Base-by-base conservation (phyloP, 2,329 filamentous ascomycete genomes). In the Colletotrichum magnum region DNA sequence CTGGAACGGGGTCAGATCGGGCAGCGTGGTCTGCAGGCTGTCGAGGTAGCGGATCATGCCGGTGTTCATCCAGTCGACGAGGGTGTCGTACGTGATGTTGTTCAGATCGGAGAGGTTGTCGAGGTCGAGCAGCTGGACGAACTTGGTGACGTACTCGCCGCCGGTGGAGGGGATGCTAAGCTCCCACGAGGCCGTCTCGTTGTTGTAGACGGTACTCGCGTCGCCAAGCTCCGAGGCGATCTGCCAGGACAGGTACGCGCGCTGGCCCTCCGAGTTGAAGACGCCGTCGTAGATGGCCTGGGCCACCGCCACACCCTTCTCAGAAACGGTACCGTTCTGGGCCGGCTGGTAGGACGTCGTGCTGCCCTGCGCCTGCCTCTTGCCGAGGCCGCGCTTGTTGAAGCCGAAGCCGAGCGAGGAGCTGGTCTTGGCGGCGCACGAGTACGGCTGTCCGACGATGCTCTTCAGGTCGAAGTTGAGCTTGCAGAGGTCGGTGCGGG, bases 71-170 rank as follows among this genome's bases (percentile, higher is more conserved):
- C 86, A 89, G 16, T 82, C 80, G n/a, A 81, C 80, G 5, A 89
- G 80, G 0, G 84, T 88, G 74, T 89, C 86, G 75, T 88, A 89
- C 18, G 86, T 88, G 28, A 89, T 82, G 64, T 79, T 77, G 71
- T 83, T 75, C 5, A 88, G 78, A 47, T 77, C 75, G 5, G 78
- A 74, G n/a, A 87, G 77, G 73, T 83, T 70, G 66, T 79, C 77
- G 12, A 78, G 62, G 61, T 84, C 73, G 41, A 61, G 63, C 1
- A 83, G 76, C 71, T 85, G 71, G 7, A 87, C 59, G 70, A 81
- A 85, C 6, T 79, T 79, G n/a, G 79, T 76, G 0, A 85, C 78
- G 56, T 75, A 82, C 70, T 78, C 76, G 9, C 77, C 79, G 41
- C 79, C 80, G 5, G 74, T 76, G 0, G 73, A 75, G 4, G 74